phyloP scores from a whole-genome alignment of 169 alveolate genomes.

The Plasmodium cynomolgi region DNA sequence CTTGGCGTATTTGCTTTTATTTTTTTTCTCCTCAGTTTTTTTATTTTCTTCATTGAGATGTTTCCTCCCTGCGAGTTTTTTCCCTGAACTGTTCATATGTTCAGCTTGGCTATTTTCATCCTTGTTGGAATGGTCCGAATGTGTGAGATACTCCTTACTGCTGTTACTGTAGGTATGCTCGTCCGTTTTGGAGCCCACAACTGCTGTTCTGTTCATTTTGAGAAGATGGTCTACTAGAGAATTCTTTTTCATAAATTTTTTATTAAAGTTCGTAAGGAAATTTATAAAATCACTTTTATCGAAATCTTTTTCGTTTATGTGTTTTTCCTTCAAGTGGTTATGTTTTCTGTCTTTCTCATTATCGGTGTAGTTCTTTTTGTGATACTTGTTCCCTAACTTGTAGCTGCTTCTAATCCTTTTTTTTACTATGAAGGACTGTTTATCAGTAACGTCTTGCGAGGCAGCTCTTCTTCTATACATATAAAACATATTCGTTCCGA shows the following conservation, averaged over 20 bases:
- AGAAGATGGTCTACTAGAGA: constrained; percentile 37
- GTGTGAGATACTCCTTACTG: not conserved
- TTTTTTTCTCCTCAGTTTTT: constrained; percentile 19
- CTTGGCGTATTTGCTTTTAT: constrained; percentile 2
- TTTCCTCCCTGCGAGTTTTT: constrained; percentile 5
- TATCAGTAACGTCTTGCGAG: constrained; percentile 55
- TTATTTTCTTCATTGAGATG: not conserved
- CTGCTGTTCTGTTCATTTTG: constrained; percentile 20
- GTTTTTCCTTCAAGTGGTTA: constrained; percentile 20
- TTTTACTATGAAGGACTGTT: constrained; percentile 30
- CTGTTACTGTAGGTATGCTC: not conserved
- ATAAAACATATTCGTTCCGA: constrained; percentile 23
- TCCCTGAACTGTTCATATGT: not conserved
- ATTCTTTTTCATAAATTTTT: constrained; percentile 68
- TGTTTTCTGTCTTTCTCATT: constrained; percentile 60
- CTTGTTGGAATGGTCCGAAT: not conserved
- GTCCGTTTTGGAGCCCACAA: not conserved
- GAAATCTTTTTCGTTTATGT: constrained; percentile 30
- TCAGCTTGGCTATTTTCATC: constrained; percentile 6
- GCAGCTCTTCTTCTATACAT: constrained; percentile 72
- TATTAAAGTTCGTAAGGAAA: constrained; percentile 52
- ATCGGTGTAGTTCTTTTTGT: constrained; percentile 69
- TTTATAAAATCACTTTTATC: constrained; percentile 47
- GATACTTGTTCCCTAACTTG: constrained; percentile 44
- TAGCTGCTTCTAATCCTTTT: constrained; percentile 36